phyloP scores from a whole-genome alignment of 768 basidiomycete species.

The Candolleomyces aberdarensis region DNA sequence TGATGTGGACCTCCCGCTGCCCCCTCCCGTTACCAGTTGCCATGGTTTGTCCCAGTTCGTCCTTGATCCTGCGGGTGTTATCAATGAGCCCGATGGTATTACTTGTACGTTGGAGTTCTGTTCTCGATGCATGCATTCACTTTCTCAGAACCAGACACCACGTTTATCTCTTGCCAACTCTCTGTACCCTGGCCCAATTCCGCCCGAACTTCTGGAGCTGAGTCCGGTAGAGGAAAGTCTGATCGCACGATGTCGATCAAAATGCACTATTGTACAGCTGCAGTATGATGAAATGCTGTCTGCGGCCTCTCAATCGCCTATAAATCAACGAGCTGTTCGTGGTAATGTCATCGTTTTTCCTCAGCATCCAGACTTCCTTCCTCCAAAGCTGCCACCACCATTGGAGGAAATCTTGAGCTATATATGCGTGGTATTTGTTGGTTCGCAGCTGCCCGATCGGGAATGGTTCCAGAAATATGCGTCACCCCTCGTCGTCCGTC shows the following conservation, averaged over 20 bases:
- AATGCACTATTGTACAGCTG: not conserved
- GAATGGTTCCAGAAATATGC: not conserved
- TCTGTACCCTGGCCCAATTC: not conserved
- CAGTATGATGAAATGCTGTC: not conserved
- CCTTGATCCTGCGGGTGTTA: too few species aligned
- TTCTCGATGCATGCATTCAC: not conserved
- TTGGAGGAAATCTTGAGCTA: not conserved
- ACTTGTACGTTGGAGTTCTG: too few species aligned
- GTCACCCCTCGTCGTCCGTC: not conserved
- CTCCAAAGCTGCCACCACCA: not conserved
- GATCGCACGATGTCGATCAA: not conserved
- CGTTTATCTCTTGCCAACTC: not conserved
- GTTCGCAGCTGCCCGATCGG: not conserved
- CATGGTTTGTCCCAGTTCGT: too few species aligned
- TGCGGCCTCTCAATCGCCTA: not conserved
- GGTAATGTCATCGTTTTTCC: not conserved
- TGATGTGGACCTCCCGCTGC: too few species aligned
- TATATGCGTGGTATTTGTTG: not conserved
- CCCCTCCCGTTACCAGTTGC: too few species aligned
- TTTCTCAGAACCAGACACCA: not conserved
- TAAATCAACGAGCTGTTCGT: not conserved
- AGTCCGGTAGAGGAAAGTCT: not conserved
- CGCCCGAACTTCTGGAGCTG: not conserved
- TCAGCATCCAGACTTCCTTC: not conserved
- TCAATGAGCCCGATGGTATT: too few species aligned